Base-by-base conservation (phyloP, 2,329 filamentous ascomycete species). In the Ceratocystis eucalypticola region DNA sequence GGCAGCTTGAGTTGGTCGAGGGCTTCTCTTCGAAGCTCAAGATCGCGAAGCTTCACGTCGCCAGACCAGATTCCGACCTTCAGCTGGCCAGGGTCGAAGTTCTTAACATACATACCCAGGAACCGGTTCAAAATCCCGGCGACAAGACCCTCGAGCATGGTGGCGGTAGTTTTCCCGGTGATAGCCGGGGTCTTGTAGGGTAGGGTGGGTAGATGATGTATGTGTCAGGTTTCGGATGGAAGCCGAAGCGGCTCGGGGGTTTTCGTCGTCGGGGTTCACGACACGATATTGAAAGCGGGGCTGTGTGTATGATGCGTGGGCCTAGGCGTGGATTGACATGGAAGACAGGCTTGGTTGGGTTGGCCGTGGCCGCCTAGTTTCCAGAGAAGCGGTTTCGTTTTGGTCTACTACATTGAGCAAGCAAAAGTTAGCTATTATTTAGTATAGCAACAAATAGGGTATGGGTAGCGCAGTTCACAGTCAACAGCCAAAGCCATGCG, bases 61-160 rank as follows among this genome's bases (percentile, higher is more conserved):
- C 95, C 94, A 25, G 90, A 96, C 94, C 93, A 99, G 73, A 99
- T 99, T 70, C 95, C 94, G 70, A 99, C 92, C 75, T 99, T 99
- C 70, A 99, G 83, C 80, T 99, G 94, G 73, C 91, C 88, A 65
- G 94, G 91, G 77, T 99, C 94, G 75, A 99, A 99, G 78, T 99
- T 97, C 83, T 96, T 92, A 77, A 99, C 93, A 77, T 99, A 99
- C 88, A 97, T 96, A 82, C 94, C 95, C 84, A 99, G 80, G 78
- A 99, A 97, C 80, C 95, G 89, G 80, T 99, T 99, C 72, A 99
- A 87, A 80, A 99, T 82, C 78, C 93, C 95, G 72, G 94, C 91
- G 70, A 97, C 94, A 72, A 99, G 83, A 71, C 92, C 90, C 83
- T 99, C 94, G 79, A 99, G 85, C 94, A 99, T 99, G 30, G 61